Evolutionary conservation across 768 basidiomycete genomes (phyloP).

Genomic region (Rhodocollybia butyracea): DNA sequence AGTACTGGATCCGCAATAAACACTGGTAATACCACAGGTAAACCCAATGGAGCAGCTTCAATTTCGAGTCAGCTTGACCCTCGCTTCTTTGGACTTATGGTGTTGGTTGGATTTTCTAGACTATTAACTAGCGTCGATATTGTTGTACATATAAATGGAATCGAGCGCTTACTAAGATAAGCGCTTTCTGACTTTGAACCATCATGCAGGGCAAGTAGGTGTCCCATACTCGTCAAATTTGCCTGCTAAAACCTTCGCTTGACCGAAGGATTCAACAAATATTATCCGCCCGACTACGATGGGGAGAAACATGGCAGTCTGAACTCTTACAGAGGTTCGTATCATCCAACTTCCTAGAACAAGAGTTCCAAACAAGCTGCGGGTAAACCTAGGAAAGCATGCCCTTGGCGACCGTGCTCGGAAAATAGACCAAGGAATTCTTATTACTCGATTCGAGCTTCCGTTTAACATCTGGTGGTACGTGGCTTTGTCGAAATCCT

Average conservation of each 20-base stretch:
- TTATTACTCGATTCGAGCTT: conserved; percentile 93
- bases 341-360: not conserved
- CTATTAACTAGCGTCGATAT: too few species aligned
- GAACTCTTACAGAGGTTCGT: conserved; percentile 54
- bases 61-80: too few species aligned
- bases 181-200: not conserved
- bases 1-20: too few species aligned
- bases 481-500: conserved; percentile 18
- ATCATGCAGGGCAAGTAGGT: conserved; percentile 9
- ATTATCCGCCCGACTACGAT: conserved; percentile 77
- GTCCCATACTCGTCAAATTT: not conserved
- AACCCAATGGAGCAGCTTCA: too few species aligned
- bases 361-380: conserved; percentile 7
- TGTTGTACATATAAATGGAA: too few species aligned
- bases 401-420: conserved; percentile 90
- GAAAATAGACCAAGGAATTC: conserved; percentile 93
- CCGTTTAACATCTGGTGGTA: conserved; percentile 98
- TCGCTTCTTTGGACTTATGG: too few species aligned
- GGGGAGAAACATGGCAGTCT: conserved; percentile 58
- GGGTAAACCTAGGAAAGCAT: conserved; percentile 69
- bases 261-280: conserved; percentile 66
- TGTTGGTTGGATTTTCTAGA: too few species aligned
- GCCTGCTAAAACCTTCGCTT: not conserved
- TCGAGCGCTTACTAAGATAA: too few species aligned
- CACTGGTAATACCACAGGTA: too few species aligned